phyloP scores from a whole-genome alignment of 2,329 filamentous ascomycete species.

The Cucurbitaria berberidis region DNA sequence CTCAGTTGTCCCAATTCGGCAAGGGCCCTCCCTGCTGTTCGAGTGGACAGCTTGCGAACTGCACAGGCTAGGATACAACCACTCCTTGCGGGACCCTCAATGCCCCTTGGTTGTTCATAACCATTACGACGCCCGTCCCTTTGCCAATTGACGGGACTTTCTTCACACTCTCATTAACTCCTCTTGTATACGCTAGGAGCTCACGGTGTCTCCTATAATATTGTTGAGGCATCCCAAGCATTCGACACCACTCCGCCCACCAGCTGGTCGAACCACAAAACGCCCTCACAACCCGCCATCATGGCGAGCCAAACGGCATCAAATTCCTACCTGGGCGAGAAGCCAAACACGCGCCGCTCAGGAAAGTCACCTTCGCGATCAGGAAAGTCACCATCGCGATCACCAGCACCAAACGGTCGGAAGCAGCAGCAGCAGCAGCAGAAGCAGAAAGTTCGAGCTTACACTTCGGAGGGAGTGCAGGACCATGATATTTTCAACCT shows the following conservation, averaged over 20 bases:
- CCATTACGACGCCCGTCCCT: constrained; percentile 29
- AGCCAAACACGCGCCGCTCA: constrained; percentile 37
- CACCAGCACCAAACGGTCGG: constrained; percentile 33
- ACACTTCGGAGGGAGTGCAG: constrained; percentile 77
- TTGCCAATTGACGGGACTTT: constrained; percentile 29
- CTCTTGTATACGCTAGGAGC: constrained; percentile 14
- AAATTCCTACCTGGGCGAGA: constrained; percentile 41
- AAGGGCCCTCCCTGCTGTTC: constrained; percentile 13
- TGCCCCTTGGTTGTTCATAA: constrained; percentile 32
- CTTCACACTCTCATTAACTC: constrained; percentile 47
- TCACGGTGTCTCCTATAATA: constrained; percentile 9
- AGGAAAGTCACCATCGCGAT: constrained; percentile 46
- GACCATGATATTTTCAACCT: constrained; percentile 94
- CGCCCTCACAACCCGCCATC: constrained; percentile 33
- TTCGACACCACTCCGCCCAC: constrained; percentile 20
- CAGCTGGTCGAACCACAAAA: constrained; percentile 27
- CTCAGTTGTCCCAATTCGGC: constrained; percentile 29
- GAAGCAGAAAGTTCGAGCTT: constrained; percentile 55
- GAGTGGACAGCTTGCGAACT: constrained; percentile 38
- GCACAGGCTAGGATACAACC: constrained; percentile 37
- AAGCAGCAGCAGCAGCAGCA: constrained; percentile 36
- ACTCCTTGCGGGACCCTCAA: constrained; percentile 22
- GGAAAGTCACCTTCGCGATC: constrained; percentile 46
- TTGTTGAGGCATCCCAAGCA: constrained; percentile 17
- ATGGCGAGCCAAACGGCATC: constrained; percentile 45